These are phyloP conservation scores for Candida coleopterorum DNA, from an alignment of 805 yeast genomes.

Conservation along the genomic window DNA sequence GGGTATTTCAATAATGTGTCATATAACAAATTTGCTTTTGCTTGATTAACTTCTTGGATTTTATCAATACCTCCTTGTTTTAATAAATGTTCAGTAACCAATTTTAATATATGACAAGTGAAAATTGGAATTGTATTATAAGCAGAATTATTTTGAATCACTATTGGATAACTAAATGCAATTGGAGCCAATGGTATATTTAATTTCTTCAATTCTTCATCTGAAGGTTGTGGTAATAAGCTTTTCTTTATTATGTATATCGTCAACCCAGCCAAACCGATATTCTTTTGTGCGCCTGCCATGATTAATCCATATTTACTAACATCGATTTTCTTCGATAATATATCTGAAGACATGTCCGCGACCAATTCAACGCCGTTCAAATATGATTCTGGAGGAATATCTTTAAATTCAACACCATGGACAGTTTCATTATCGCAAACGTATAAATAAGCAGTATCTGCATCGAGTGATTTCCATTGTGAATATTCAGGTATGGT, in stretches of 20 bases:
- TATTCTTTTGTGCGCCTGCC: conserved; percentile 98
- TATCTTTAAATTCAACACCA: conserved; percentile 73
- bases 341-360: conserved; percentile 90
- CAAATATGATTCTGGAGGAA: conserved; percentile 53
- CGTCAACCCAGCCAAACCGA: conserved; percentile 94
- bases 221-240: conserved; percentile 63
- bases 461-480: conserved; percentile 57
- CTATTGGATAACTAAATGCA: conserved; percentile 82
- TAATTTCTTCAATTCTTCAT: conserved; percentile 52
- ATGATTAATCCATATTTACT: conserved; percentile 81
- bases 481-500: conserved; percentile 58
- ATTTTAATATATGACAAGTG: conserved; percentile 78
- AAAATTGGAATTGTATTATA: conserved; percentile 96
- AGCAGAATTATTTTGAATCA: conserved; percentile 83
- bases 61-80: conserved; percentile 65
- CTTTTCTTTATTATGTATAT: conserved; percentile 84
- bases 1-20: conserved; percentile 61
- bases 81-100: conserved; percentile 64
- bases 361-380: conserved; percentile 76
- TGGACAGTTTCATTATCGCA: conserved; percentile 98
- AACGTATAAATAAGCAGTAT: conserved; percentile 79
- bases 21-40: conserved; percentile 65
- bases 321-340: conserved; percentile 77
- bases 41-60: conserved; percentile 53
- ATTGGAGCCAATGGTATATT: conserved; percentile 82